A percentile compares a stretch with the other conserved stretches of the same genome.
Conservation (phyloP, 2,329 filamentous ascomycete species). For the Xylariaceae sp. region DNA sequence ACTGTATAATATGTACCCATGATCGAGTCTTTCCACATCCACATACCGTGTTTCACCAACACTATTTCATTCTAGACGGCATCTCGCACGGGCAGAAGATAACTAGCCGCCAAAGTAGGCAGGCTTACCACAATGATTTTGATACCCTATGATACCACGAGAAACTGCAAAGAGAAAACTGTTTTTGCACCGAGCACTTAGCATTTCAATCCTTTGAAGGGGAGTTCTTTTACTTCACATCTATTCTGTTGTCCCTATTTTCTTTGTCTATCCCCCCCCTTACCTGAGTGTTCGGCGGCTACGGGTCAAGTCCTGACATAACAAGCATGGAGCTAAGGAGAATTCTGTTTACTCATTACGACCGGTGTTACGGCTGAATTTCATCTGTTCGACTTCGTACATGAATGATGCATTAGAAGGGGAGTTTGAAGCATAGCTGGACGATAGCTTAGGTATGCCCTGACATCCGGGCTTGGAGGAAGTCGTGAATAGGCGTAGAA, state of each 20-base stretch:
- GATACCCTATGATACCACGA: slow-evolving; percentile 38
- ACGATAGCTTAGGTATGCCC: slow-evolving; percentile 8
- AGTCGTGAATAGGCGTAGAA: slow-evolving; percentile 7
- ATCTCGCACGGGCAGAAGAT: slow-evolving; percentile 29
- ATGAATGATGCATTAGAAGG: slow-evolving; percentile 31
- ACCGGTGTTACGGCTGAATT: slow-evolving; percentile 23
- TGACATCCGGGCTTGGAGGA: slow-evolving; percentile 8
- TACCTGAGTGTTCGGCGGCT: slow-evolving; percentile 2
- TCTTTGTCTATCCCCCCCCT: slow-evolving; percentile 15
- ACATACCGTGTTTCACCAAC: slow-evolving; percentile 32
- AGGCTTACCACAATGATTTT: slow-evolving; percentile 32
- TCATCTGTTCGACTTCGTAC: slow-evolving; percentile 25
- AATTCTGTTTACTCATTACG: slow-evolving; percentile 24
- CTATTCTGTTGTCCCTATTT: slow-evolving; percentile 18
- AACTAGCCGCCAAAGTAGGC: slow-evolving; percentile 28
- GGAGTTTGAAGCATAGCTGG: slow-evolving; percentile 21
- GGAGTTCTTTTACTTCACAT: slow-evolving; percentile 16
- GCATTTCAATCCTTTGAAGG: slow-evolving; percentile 17
- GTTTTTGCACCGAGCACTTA: slow-evolving; percentile 16
- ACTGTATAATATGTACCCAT: slow-evolving; percentile 36
- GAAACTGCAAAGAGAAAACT: slow-evolving; percentile 19
- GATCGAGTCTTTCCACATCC: slow-evolving; percentile 17
- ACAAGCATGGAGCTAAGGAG: slow-evolving; percentile 23
- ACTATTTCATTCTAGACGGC: slow-evolving; percentile 33
- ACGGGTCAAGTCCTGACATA: slow-evolving; percentile 3